Evolutionary conservation across 441 rosid species (phyloP).

Genomic region (Corymbia calophylla): DNA sequence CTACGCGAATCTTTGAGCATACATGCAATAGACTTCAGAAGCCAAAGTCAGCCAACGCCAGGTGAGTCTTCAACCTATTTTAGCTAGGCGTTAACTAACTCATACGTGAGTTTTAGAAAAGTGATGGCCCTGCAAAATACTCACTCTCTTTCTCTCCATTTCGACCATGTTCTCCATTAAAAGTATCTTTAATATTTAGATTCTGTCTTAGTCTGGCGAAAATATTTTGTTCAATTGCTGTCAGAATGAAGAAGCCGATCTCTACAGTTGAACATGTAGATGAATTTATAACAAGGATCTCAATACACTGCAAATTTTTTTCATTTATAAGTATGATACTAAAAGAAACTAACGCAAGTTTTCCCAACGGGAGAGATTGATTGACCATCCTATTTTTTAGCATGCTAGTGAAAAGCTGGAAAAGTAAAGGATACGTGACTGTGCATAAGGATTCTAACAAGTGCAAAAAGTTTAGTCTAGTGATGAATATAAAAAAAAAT

Average conservation of each 20-base stretch:
- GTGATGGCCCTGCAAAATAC: too few species aligned
- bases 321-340: background rate
- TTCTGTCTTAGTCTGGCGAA: background rate
- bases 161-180: background rate
- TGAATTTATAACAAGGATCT: background rate
- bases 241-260: background rate
- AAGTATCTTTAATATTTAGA: background rate
- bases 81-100: background rate
- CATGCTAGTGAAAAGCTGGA: background rate
- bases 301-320: background rate
- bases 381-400: background rate
- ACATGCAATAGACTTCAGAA: background rate
- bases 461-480: background rate
- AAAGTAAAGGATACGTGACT: background rate
- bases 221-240: background rate
- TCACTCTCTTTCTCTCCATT: background rate
- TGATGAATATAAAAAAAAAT: background rate
- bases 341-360: background rate
- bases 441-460: background rate
- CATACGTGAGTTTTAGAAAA: too few species aligned
- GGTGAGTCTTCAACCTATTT: background rate
- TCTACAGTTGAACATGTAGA: background rate
- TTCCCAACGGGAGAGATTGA: background rate
- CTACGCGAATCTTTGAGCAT: background rate
- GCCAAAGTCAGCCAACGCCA: background rate